Percentiles rank a stretch among this genome's conserved stretches.
These are phyloP conservation scores for Globisporangium paddicum DNA, from an alignment of 352 stramenopile species.

Conservation along the genomic window DNA sequence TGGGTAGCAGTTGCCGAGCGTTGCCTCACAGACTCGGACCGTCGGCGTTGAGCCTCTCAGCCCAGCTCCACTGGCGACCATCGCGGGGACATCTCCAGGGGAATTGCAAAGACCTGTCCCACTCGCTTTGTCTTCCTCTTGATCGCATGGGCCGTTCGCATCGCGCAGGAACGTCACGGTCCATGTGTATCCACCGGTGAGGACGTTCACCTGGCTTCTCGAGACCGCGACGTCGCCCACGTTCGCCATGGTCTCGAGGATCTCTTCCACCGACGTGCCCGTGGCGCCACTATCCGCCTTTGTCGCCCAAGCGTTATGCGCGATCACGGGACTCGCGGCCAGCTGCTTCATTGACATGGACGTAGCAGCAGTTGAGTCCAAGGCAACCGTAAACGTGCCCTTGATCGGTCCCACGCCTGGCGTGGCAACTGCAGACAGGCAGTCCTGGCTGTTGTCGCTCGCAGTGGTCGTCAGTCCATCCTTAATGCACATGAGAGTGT, in stretches of 20 bases:
- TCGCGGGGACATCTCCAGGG: constrained; percentile 88
- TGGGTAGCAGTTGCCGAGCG: constrained; percentile 15
- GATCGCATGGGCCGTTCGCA: constrained; percentile 48
- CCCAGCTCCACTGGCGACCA: constrained; percentile 31
- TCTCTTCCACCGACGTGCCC: constrained; percentile 93
- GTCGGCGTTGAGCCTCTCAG: constrained; percentile 31
- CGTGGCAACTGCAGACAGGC: constrained; percentile 19
- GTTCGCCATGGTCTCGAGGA: constrained; percentile 92
- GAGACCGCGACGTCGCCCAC: constrained; percentile 92
- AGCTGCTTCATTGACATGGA: constrained; percentile 66
- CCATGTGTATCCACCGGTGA: constrained; percentile 94
- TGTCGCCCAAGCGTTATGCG: constrained; percentile 91
- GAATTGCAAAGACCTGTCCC: constrained; percentile 87
- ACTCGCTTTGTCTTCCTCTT: constrained; percentile 44
- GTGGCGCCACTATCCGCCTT: constrained; percentile 86
- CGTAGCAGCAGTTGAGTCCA: constrained; percentile 70
- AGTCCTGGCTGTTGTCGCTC: constrained; percentile 51
- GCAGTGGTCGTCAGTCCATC: constrained; percentile 59
- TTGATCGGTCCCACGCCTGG: constrained; percentile 81
- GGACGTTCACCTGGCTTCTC: constrained; percentile 72
- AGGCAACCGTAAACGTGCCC: constrained; percentile 86
- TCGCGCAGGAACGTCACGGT: constrained; percentile 94
- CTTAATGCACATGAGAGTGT: constrained; percentile 50
- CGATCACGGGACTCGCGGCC: constrained; percentile 77
- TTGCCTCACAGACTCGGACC: constrained; percentile 27